Evolutionary conservation across 768 basidiomycete genomes (phyloP).

Genomic region (Leccinum broughii): DNA sequence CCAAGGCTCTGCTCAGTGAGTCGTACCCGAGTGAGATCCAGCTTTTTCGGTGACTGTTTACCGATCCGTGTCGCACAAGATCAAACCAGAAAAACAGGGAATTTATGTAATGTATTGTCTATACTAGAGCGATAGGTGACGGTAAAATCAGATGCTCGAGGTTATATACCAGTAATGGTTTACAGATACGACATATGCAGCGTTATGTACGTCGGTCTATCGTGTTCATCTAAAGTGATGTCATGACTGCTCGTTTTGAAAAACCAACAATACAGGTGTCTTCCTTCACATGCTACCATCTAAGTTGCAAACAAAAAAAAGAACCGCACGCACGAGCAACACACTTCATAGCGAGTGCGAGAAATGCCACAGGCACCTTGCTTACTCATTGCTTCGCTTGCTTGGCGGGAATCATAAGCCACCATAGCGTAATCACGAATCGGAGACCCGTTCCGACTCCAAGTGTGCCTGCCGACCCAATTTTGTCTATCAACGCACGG

Average conservation of each 20-base stretch:
- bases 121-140: neutral
- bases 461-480: constrained; percentile 65
- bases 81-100: neutral
- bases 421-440: constrained; percentile 57
- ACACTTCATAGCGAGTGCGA: neutral
- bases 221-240: constrained; percentile 2
- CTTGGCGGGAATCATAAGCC: constrained; percentile 59
- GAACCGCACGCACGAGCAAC: neutral
- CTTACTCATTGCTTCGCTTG: constrained; percentile 9
- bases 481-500: constrained; percentile 55
- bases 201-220: constrained; percentile 14
- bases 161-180: neutral
- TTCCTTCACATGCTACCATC: neutral
- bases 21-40: no score
- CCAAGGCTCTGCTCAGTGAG: no score
- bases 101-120: neutral
- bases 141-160: neutral
- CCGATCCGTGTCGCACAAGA: neutral
- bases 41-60: neutral
- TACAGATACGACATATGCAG: constrained; percentile 11
- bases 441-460: constrained; percentile 66
- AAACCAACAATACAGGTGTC: neutral
- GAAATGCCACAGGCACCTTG: neutral
- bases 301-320: neutral
- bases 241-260: neutral